Conservation (phyloP, 2,329 filamentous ascomycete species). For the Pseudogymnoascus sp. region DNA sequence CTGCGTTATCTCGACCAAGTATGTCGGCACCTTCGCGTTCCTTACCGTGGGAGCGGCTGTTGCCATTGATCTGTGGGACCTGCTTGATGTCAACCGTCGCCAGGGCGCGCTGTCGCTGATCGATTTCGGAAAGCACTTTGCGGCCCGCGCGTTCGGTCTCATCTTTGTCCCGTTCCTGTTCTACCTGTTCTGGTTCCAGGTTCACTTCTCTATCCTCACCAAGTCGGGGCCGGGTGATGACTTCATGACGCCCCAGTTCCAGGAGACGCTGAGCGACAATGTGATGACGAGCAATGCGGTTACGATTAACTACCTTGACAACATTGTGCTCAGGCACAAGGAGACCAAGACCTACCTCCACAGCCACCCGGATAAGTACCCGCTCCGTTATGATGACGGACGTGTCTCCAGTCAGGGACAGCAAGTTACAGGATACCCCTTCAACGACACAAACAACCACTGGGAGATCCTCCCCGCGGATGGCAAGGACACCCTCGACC, state of each 20-base stretch:
- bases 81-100: conserved; percentile 79
- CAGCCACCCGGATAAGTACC: conserved; percentile 83
- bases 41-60: conserved; percentile 94
- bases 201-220: conserved; percentile 85
- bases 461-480: conserved; percentile 81
- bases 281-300: conserved; percentile 80
- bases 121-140: conserved; percentile 83
- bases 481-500: conserved; percentile 49
- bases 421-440: conserved; percentile 95
- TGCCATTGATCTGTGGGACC: conserved; percentile 86
- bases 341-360: conserved; percentile 95
- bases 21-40: conserved; percentile 93
- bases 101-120: conserved; percentile 71
- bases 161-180: conserved; percentile 92
- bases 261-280: conserved; percentile 94
- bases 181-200: conserved; percentile 99
- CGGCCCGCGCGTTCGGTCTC: conserved; percentile 74
- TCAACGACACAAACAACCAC: conserved; percentile 97
- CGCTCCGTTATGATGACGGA: conserved; percentile 91
- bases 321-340: conserved; percentile 84
- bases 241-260: conserved; percentile 98
- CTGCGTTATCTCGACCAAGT: conserved; percentile 98
- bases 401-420: conserved; percentile 96
- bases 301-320: conserved; percentile 82
- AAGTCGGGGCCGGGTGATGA: conserved; percentile 92